phyloP scores from a whole-genome alignment of 2,329 filamentous ascomycete genomes.

The Nemania serpens region DNA sequence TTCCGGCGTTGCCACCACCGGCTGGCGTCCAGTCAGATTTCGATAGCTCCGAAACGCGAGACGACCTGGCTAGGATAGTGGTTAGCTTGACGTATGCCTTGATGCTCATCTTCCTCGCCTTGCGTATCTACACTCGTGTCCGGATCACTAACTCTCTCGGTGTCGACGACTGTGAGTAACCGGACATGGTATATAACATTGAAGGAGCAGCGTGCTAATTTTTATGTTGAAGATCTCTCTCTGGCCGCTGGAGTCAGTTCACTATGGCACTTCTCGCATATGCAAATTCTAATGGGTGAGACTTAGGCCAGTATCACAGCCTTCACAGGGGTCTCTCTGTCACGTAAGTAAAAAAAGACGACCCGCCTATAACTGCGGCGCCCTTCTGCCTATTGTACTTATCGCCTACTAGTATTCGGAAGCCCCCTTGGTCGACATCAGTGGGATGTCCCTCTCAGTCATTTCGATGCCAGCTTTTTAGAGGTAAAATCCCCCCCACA shows the following conservation, averaged over 20 bases:
- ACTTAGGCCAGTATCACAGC: constrained; percentile 26
- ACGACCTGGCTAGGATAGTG: constrained; percentile 18
- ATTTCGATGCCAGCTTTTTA: constrained; percentile 19
- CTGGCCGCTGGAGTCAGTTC: constrained; percentile 30
- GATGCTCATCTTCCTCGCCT: constrained; percentile 29
- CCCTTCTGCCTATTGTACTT: neutral
- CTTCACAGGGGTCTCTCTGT: constrained; percentile 25
- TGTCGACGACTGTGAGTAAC: constrained; percentile 30
- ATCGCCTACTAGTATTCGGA: constrained; percentile 25
- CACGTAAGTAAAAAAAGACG: constrained; percentile 16
- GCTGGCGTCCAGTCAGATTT: constrained; percentile 28
- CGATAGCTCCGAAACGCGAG: constrained; percentile 21
- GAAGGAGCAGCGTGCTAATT: constrained; percentile 13
- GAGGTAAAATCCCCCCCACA: constrained; percentile 11
- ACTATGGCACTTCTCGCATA: neutral
- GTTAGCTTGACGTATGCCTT: constrained; percentile 26
- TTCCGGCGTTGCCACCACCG: constrained; percentile 26
- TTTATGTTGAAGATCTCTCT: constrained; percentile 25
- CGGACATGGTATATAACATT: neutral
- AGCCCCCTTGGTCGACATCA: constrained; percentile 29
- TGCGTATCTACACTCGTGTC: constrained; percentile 31
- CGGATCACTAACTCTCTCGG: constrained; percentile 21
- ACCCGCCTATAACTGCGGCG: neutral
- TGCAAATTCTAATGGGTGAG: neutral
- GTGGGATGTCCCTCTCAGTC: constrained; percentile 30